phyloP scores from a whole-genome alignment of 306 rosid species.

The Echinosophora koreensis region DNA sequence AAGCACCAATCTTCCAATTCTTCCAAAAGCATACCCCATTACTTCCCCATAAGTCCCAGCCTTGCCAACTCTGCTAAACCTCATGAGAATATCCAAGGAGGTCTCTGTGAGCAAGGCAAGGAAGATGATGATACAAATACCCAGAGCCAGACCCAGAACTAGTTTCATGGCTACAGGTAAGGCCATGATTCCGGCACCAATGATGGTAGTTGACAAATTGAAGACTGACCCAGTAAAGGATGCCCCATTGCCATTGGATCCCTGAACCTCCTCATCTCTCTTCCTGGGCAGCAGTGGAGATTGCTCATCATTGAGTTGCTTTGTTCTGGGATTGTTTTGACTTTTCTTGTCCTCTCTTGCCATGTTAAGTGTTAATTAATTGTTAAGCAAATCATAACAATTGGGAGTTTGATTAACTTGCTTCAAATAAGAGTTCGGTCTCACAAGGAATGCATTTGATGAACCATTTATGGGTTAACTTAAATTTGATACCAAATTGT shows the following conservation, averaged over 20 bases:
- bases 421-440: neutral
- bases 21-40: conserved; percentile 69
- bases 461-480: neutral
- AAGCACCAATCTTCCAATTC: conserved; percentile 53
- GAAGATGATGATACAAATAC: conserved; percentile 55
- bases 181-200: conserved; percentile 86
- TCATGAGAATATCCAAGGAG: conserved; percentile 64
- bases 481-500: neutral
- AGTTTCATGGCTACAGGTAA: conserved; percentile 77
- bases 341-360: conserved; percentile 14
- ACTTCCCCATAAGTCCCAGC: conserved; percentile 55
- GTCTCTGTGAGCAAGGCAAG: conserved; percentile 63
- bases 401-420: too few species aligned
- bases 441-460: conserved; percentile 9
- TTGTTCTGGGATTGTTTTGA: conserved; percentile 16
- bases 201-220: conserved; percentile 71
- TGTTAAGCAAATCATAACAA: too few species aligned
- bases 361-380: neutral
- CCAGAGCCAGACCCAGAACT: conserved; percentile 64
- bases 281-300: conserved; percentile 43
- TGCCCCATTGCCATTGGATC: conserved; percentile 45
- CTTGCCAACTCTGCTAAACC: conserved; percentile 62
- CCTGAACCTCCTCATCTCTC: conserved; percentile 26
- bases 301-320: conserved; percentile 30
- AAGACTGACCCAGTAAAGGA: conserved; percentile 64